phyloP scores from a whole-genome alignment of 73 alveolate genomes.

The Paramecium sonneborni region DNA sequence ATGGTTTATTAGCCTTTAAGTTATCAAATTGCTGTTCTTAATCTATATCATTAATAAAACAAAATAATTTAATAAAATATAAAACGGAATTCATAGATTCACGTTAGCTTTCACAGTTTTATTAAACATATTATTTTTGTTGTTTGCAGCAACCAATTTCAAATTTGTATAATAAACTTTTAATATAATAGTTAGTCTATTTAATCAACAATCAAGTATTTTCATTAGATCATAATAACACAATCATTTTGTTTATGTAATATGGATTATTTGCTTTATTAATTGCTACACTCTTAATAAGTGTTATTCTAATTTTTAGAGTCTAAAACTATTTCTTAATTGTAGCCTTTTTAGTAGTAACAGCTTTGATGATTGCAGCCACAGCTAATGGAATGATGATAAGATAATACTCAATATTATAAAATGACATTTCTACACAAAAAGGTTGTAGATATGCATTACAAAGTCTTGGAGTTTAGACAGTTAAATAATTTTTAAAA shows the following conservation, averaged over 20 bases:
- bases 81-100: slow-evolving; percentile 20
- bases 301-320: neutral
- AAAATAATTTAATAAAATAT: neutral
- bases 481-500: neutral
- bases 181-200: neutral
- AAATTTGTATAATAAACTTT: neutral
- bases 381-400: slow-evolving; percentile 23
- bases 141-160: neutral
- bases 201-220: neutral
- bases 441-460: slow-evolving; percentile 8
- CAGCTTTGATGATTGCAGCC: neutral
- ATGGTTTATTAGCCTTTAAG: neutral
- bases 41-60: neutral
- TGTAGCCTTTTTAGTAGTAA: neutral
- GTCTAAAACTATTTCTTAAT: neutral
- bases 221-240: neutral
- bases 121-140: neutral
- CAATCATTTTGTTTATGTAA: neutral
- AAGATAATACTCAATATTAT: neutral
- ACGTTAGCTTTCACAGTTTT: neutral
- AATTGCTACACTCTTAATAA: neutral
- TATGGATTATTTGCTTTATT: neutral
- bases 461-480: neutral
- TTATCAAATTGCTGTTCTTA: neutral
- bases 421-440: neutral